Evolutionary conservation across 2,329 filamentous ascomycete species (phyloP), one percentile per base, ranked within the genome.

Genomic region (Cladophialophora exuberans): DNA sequence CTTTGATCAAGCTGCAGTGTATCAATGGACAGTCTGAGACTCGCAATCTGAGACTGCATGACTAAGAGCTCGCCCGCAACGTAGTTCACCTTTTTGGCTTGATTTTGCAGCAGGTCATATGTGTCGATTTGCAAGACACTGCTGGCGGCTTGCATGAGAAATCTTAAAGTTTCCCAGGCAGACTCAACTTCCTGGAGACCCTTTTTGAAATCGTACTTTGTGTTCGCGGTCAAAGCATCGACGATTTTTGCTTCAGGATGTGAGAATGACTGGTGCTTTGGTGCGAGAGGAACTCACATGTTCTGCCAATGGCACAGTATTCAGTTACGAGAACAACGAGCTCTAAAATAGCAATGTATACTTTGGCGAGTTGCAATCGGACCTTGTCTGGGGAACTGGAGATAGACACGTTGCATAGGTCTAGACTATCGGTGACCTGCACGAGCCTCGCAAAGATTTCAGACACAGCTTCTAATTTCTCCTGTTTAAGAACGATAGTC

Each of bases 251-350:
- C 48, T 52, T 13, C 6, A 46, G 30, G 13, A 15, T 20, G 30
- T 33, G n/a, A 35, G 35, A 46, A 46, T 20, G 25, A 33, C n/a
- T 43, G 13, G 23, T 28, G 10, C n/a, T 17, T 11, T 31, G 13
- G 13, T 6, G 4, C n/a, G 13, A 6, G 13, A 33, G 35, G 13
- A 33, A 39, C 48, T 52, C 38, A 52, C 48, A 26, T 46, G 30
- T 43, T 23, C 48, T 52, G 25, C 48, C 48, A 44, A 52, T 52
- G 35, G 48, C 48, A 31, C 48, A 52, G n/a, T 44, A 52, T 28
- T 52, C 38, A 13, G 48, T 52, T 9, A 44, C 48, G 26, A 17
- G 5, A 18, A 30, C 48, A 28, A 52, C 17, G 11, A 52, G 38
- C 13, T 52, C 48, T 23, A 52, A 18, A 18, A 45, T 30, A 20